Conservation (phyloP, 140 eudicot species). For the Erigeron philadelphicus region DNA sequence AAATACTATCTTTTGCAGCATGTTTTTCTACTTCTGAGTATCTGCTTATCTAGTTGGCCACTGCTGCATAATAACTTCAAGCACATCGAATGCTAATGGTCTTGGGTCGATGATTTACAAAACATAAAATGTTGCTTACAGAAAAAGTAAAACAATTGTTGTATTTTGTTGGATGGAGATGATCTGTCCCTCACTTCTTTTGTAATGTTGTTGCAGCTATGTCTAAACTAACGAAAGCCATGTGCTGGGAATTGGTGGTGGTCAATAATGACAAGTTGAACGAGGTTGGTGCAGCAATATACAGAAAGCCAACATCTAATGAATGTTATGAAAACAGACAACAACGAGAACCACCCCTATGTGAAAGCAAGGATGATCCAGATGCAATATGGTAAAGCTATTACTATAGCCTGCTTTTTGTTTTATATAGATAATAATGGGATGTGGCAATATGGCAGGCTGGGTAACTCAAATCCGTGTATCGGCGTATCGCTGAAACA, state of each 20-base stretch:
- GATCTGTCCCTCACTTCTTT: neutral
- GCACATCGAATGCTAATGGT: neutral
- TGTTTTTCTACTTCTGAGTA: too few species aligned
- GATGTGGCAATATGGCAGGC: neutral
- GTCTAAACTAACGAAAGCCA: conserved; percentile 52
- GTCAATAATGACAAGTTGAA: conserved; percentile 50
- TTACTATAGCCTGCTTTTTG: neutral
- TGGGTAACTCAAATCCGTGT: neutral
- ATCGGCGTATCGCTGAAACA: neutral
- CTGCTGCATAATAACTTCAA: neutral
- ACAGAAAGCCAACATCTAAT: conserved; percentile 51
- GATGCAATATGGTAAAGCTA: conserved; percentile 58
- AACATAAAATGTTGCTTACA: neutral
- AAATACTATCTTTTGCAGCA: too few species aligned
- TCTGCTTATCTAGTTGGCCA: too few species aligned
- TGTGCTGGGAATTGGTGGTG: conserved; percentile 61
- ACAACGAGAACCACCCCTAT: conserved; percentile 52
- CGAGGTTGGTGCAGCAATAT: conserved; percentile 55
- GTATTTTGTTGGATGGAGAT: neutral
- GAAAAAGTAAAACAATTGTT: neutral
- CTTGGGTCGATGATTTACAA: neutral
- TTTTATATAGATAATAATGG: neutral
- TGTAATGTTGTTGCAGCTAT: conserved; percentile 38
- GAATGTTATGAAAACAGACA: conserved; percentile 53
- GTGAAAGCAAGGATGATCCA: conserved; percentile 49